These are phyloP conservation scores for Backusella circina DNA, from an alignment of 192 early-diverging fungal species.

Conservation along the genomic window DNA sequence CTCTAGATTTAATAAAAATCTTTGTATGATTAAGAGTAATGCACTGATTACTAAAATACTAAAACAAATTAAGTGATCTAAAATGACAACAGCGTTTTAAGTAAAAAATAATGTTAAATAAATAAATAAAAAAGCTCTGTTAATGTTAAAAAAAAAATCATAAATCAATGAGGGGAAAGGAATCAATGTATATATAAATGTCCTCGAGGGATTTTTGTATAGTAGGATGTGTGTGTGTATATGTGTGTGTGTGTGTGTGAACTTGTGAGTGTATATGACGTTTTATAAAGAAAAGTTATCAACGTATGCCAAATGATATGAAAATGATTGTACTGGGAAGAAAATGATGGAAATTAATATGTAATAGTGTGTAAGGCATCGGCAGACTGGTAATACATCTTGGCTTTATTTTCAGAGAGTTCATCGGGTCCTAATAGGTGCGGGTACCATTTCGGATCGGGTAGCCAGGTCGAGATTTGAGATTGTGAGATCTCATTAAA, in stretches of 20 bases:
- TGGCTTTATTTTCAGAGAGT: neutral
- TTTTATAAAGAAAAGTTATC: neutral
- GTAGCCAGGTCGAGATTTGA: neutral
- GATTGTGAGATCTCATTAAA: neutral
- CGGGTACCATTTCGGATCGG: neutral
- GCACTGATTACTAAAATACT: neutral
- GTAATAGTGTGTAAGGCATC: neutral
- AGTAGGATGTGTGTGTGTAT: neutral
- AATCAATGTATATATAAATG: neutral
- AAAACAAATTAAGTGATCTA: neutral
- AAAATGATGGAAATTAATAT: neutral
- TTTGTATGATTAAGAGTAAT: neutral
- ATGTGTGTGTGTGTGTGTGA: neutral
- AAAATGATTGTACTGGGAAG: neutral
- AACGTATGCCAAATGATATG: neutral
- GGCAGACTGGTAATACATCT: neutral
- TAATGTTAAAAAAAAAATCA: slow-evolving; percentile 2
- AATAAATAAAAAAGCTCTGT: neutral
- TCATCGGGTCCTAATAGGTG: neutral
- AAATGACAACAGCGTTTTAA: neutral
- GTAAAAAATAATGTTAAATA: neutral
- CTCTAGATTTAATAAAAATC: neutral
- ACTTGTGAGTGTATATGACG: neutral
- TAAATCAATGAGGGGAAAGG: neutral
- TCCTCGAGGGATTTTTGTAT: neutral